Conservation (phyloP, 805 yeast species). For the Torulaspora delbrueckii region DNA sequence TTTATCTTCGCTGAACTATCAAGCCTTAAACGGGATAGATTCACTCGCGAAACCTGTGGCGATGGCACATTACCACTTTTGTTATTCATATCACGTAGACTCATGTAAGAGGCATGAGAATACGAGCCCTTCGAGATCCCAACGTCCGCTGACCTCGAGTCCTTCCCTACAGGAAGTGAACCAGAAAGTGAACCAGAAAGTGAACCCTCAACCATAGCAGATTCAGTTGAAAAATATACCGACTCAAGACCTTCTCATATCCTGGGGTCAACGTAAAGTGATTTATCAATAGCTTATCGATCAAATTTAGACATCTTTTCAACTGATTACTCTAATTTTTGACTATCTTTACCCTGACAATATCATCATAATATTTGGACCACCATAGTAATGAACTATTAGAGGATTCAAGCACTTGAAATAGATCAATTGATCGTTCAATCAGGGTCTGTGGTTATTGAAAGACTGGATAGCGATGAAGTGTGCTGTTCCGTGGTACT, state of each 20-base stretch:
- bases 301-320: neutral
- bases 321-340: neutral
- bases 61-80: slow-evolving; percentile 1
- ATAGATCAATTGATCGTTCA: neutral
- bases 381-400: neutral
- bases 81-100: slow-evolving; percentile 15
- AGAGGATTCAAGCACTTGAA: neutral
- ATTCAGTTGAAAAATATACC: no score
- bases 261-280: neutral
- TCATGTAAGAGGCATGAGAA: slow-evolving; percentile 20
- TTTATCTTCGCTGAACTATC: slow-evolving; percentile 27
- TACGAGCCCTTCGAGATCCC: slow-evolving; percentile 29
- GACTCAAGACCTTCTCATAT: neutral
- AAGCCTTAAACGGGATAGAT: slow-evolving; percentile 36
- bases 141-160: neutral
- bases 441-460: neutral
- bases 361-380: neutral
- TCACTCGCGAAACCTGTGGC: slow-evolving; percentile 29
- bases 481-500: slow-evolving; percentile 24
- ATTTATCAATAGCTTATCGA: neutral
- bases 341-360: neutral
- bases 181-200: neutral
- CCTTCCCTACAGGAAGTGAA: neutral
- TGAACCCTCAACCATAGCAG: neutral
- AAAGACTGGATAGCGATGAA: neutral